Conservation (phyloP, 2,329 filamentous ascomycete species). For the Ophiosphaerella herpotricha region DNA sequence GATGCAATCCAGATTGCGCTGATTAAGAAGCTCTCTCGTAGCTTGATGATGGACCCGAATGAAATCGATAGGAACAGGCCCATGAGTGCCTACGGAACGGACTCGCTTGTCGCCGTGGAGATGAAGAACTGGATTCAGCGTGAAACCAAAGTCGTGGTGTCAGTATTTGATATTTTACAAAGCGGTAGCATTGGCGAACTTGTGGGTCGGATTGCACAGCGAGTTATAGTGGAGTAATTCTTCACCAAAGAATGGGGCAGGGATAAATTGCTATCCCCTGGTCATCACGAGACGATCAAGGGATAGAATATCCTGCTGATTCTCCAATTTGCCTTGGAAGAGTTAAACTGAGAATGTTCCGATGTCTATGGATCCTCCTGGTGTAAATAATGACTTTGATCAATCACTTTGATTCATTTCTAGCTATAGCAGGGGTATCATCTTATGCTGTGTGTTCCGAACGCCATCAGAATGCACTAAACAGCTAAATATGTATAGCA, state of each 20-base stretch:
- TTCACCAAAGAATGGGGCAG: neutral
- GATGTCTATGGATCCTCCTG: too few relatives aligned
- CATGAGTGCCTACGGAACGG: slow-evolving; percentile 23
- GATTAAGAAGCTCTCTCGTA: slow-evolving; percentile 12
- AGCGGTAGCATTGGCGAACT: slow-evolving; percentile 10
- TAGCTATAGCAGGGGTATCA: neutral
- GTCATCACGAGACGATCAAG: too few relatives aligned
- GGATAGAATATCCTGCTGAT: too few relatives aligned
- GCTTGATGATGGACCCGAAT: slow-evolving; percentile 15
- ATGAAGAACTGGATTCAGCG: slow-evolving; percentile 26
- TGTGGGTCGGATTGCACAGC: slow-evolving; percentile 8
- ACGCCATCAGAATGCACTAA: neutral
- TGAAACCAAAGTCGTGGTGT: slow-evolving; percentile 15
- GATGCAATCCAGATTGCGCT: slow-evolving; percentile 11
- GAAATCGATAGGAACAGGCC: slow-evolving; percentile 17
- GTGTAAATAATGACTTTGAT: too few relatives aligned
- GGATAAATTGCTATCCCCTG: too few relatives aligned
- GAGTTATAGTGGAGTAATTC: neutral
- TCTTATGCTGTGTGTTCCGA: neutral
- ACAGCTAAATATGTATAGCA: neutral
- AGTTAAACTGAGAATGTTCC: too few relatives aligned
- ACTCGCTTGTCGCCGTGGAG: slow-evolving; percentile 34
- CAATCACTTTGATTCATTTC: neutral
- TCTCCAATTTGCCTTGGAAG: too few relatives aligned
- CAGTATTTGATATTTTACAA: slow-evolving; percentile 30